phyloP scores from a whole-genome alignment of 2,329 filamentous ascomycete species.

The Alternaria postmessia region DNA sequence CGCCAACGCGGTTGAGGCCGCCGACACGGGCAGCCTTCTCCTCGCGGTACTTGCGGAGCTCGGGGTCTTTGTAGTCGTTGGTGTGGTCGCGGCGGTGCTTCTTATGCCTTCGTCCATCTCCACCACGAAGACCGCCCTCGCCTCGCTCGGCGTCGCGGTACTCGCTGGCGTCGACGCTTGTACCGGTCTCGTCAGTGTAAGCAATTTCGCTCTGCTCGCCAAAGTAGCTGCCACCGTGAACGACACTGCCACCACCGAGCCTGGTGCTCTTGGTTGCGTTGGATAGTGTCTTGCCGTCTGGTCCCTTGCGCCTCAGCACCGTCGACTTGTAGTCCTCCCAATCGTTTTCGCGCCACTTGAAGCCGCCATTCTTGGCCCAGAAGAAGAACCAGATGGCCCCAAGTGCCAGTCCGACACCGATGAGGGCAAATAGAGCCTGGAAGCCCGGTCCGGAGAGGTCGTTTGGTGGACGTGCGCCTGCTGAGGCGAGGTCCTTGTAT shows the following conservation, averaged over 20 bases:
- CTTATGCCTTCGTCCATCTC: conserved; percentile 48
- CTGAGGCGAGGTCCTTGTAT: conserved; percentile 36
- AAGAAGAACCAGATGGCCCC: conserved; percentile 94
- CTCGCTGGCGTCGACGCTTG: conserved; percentile 54
- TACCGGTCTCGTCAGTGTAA: conserved; percentile 57
- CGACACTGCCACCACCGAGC: conserved; percentile 83
- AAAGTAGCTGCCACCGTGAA: conserved; percentile 68
- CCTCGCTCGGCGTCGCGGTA: conserved; percentile 53
- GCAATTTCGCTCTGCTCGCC: conserved; percentile 50
- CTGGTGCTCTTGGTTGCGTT: conserved; percentile 83
- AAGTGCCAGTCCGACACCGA: conserved; percentile 78
- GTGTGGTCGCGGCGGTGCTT: conserved; percentile 63
- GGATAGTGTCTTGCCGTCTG: conserved; percentile 84
- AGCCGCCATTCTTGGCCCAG: conserved; percentile 95
- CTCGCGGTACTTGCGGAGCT: conserved; percentile 83
- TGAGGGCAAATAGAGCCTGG: conserved; percentile 84
- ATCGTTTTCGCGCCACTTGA: conserved; percentile 82
- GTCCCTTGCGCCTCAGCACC: conserved; percentile 85
- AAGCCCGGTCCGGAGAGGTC: conserved; percentile 66
- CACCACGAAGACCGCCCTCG: conserved; percentile 53
- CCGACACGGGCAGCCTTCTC: conserved; percentile 88
- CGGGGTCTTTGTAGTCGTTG: conserved; percentile 61
- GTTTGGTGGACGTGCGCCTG: conserved; percentile 47
- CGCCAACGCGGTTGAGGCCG: conserved; percentile 82
- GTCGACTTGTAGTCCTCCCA: conserved; percentile 99